phyloP scores from a whole-genome alignment of 305 asterid genomes.

The Ilex paraguariensis region DNA sequence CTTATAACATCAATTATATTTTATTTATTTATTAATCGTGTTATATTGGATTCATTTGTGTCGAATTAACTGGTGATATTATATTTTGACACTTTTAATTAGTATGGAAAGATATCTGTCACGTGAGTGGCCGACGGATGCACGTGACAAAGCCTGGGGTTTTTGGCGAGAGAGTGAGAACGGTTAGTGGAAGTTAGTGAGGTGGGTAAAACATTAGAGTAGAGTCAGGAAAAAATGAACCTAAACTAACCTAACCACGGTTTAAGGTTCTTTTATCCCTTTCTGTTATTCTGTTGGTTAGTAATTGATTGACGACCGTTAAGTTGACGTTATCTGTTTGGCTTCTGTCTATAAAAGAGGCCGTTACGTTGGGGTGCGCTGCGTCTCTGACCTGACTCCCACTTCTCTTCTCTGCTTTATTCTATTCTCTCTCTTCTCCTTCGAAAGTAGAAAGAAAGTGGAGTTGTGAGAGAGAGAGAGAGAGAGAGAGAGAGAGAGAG shows the following conservation, averaged over 20 bases:
- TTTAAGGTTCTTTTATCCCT: conserved; percentile 2
- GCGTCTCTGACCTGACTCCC: conserved; percentile 13
- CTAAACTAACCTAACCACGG: conserved; percentile 16
- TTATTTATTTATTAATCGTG: no score
- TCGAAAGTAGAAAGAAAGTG: no score
- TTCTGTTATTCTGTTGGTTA: not conserved
- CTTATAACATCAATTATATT: no score
- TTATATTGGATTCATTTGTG: no score
- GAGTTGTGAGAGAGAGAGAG: no score
- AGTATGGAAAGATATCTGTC: conserved; percentile 8
- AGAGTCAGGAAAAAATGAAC: conserved; percentile 4
- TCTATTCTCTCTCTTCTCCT: no score
- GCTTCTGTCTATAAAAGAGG: conserved; percentile 38
- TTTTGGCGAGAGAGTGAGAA: conserved; percentile 28
- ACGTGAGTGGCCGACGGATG: conserved; percentile 44
- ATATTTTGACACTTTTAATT: no score
- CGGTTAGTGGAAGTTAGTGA: conserved; percentile 38
- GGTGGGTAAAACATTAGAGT: conserved; percentile 12
- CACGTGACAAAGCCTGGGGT: conserved; percentile 36
- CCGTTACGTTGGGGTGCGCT: conserved; percentile 42
- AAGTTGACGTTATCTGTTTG: conserved; percentile 26
- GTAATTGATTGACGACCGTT: conserved; percentile 18
- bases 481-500: conserved; percentile 9
- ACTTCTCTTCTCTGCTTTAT: conserved; percentile 8
- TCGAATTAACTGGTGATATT: no score